Percentiles rank a stretch among this genome's conserved stretches.
These are phyloP conservation scores for Cystobasidium onofrii DNA, from an alignment of 768 basidiomycete species.

Conservation along the genomic window DNA sequence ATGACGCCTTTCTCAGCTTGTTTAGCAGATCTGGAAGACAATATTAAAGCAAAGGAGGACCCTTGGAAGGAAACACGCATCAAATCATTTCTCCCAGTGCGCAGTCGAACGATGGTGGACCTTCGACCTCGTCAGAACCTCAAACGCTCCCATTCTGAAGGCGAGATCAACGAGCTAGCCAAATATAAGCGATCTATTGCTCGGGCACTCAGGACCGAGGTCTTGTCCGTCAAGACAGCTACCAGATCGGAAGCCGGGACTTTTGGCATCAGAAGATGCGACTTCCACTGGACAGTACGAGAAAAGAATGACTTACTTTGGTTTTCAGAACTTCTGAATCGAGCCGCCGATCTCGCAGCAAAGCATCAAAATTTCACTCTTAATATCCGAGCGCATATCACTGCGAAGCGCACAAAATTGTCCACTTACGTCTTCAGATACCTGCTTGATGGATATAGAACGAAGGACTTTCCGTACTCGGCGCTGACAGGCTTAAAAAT, in stretches of 20 bases:
- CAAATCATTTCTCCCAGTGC: not conserved
- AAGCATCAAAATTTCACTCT: not conserved
- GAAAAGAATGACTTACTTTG: slow-evolving; percentile 22
- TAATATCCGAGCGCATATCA: slow-evolving; percentile 22
- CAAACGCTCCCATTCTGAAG: not conserved
- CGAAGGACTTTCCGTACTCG: slow-evolving; percentile 16
- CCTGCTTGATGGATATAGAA: slow-evolving; percentile 16
- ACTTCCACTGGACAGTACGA: slow-evolving; percentile 26
- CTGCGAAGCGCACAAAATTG: not conserved
- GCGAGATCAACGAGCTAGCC: not conserved
- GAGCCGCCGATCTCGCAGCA: not conserved
- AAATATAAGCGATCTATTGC: not conserved
- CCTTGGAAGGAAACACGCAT: slow-evolving; percentile 23
- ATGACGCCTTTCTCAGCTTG: slow-evolving; percentile 24
- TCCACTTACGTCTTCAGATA: slow-evolving; percentile 25
- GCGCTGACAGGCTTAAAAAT: slow-evolving; percentile 13
- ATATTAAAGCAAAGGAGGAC: slow-evolving; percentile 11
- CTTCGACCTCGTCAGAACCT: not conserved
- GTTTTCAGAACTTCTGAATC: slow-evolving; percentile 30
- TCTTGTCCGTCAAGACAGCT: not conserved
- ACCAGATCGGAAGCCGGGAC: not conserved
- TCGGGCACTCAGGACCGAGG: not conserved
- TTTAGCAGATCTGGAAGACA: slow-evolving; percentile 20
- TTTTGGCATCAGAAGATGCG: not conserved
- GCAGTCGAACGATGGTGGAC: not conserved